Evolutionary conservation across 306 rosid genomes (phyloP), one percentile per base, ranked within the genome.

Genomic region (Lupinus albus): DNA sequence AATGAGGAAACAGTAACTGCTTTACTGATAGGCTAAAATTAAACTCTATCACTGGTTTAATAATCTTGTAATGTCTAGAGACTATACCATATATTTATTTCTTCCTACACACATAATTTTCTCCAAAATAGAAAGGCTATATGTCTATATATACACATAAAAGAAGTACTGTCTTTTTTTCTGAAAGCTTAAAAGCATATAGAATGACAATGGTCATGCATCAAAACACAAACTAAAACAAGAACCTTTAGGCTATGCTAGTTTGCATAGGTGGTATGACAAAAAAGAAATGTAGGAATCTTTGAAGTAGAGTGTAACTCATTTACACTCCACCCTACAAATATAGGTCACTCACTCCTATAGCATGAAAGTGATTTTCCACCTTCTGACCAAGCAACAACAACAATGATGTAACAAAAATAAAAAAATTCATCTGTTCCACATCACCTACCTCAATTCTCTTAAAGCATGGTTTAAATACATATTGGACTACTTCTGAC

Each of bases 281-380:
- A 58, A 65, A 44, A 25, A 4, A 25, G 30, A 25, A 65, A 78
- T 12, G 71, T 51, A 42, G 57, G 36, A 38, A 65, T 59, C 64
- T 57, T 49, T 69, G 57, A 49, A 49, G 21, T 61, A 61, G 36
- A 30, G 25, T 44, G 13, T 45, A 52, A 33, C 28, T 42, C 44
- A 52, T 61, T 60, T 28, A 44, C 32, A 36, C 38, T 51, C 73
- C 49, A 56, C 57, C 58, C 66, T 64, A 71, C 70, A 65, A 78
- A 65, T 32, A 41, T 13, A 11, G 52, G 65, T 51, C 70, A 72
- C 74, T 51, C 70, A 72, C 74, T 58, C 65, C 64, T 28, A 65
- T 32, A 44, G 65, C 60, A 66, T 47, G 81, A 77, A 64, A 59
- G 64, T 16, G 47, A 78, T 66, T 66, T 60, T 60, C 39, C 70